These are phyloP conservation scores for Hevea brasiliensis DNA, from an alignment of 345 rosid genomes.

Conservation along the genomic window DNA sequence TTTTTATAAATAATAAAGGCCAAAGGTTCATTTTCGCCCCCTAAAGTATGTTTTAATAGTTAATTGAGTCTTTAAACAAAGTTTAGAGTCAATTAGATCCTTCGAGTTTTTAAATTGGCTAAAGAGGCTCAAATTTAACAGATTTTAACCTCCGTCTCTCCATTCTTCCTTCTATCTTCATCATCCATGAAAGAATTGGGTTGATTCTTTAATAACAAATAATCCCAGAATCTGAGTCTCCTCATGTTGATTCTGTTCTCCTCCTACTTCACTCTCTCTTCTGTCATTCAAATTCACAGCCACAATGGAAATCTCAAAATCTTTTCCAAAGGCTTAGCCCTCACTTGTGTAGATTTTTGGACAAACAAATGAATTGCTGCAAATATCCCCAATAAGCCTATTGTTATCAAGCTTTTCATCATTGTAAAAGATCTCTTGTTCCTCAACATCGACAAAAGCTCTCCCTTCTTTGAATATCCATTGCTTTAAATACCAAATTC, in stretches of 20 bases:
- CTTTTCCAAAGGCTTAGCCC: conserved; percentile 58
- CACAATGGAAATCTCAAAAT: conserved; percentile 51
- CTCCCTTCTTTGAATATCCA: conserved; percentile 60
- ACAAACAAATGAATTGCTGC: conserved; percentile 68
- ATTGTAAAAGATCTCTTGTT: conserved; percentile 65
- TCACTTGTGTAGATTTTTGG: conserved; percentile 62
- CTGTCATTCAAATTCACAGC: conserved; percentile 36
- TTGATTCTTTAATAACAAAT: no score
- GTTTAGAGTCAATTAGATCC: no score
- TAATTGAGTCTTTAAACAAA: no score
- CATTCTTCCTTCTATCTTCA: no score
- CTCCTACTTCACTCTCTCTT: conserved; percentile 17
- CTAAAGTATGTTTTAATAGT: no score
- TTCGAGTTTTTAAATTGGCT: no score
- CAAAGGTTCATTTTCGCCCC: no score
- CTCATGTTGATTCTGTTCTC: conserved; percentile 25
- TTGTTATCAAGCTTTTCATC: conserved; percentile 75
- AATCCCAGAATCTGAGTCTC: conserved; percentile 33
- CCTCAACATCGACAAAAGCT: conserved; percentile 62
- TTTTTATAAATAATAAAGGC: no score
- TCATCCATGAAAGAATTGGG: no score
- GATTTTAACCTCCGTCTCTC: no score
- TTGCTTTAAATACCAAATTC: conserved; percentile 65
- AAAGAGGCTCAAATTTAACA: no score
- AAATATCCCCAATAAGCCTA: conserved; percentile 52